phyloP scores from a whole-genome alignment of 768 basidiomycete genomes.

The Amylocystis lapponica region DNA sequence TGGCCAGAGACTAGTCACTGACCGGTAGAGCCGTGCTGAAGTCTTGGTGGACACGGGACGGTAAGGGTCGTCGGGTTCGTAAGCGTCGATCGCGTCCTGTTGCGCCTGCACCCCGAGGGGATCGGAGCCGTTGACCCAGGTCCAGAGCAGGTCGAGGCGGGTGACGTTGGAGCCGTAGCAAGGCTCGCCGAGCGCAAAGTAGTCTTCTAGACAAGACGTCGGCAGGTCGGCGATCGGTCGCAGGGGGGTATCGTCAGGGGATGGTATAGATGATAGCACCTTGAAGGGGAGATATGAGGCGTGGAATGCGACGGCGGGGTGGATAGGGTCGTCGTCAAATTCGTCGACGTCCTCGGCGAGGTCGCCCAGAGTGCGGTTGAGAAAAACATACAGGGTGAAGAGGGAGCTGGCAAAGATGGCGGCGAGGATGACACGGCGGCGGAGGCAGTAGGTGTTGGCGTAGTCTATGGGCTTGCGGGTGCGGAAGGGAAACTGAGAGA shows the following conservation, averaged over 20 bases:
- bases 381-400: not conserved
- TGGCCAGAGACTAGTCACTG: no score
- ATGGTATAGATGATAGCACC: not conserved
- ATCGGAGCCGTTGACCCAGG: slow-evolving; percentile 29
- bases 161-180: slow-evolving; percentile 9
- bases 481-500: not conserved
- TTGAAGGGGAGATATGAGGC: slow-evolving; percentile 3
- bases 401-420: slow-evolving; percentile 1
- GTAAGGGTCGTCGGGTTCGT: slow-evolving; percentile 15
- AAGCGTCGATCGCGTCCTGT: slow-evolving; percentile 4
- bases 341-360: not conserved
- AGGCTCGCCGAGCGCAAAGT: slow-evolving; percentile 13
- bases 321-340: not conserved
- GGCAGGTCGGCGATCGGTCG: slow-evolving; percentile 16
- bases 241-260: not conserved
- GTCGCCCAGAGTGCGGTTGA: not conserved
- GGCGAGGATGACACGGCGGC: not conserved
- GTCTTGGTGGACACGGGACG: slow-evolving; percentile 12
- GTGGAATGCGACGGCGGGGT: not conserved
- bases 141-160: slow-evolving; percentile 26
- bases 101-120: slow-evolving; percentile 14
- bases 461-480: not conserved
- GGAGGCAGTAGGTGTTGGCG: not conserved
- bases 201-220: slow-evolving; percentile 16
- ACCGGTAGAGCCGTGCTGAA: slow-evolving; percentile 20